Conservation (phyloP, 352 stramenopile genomes). For the Globisporangium mamillatum region DNA sequence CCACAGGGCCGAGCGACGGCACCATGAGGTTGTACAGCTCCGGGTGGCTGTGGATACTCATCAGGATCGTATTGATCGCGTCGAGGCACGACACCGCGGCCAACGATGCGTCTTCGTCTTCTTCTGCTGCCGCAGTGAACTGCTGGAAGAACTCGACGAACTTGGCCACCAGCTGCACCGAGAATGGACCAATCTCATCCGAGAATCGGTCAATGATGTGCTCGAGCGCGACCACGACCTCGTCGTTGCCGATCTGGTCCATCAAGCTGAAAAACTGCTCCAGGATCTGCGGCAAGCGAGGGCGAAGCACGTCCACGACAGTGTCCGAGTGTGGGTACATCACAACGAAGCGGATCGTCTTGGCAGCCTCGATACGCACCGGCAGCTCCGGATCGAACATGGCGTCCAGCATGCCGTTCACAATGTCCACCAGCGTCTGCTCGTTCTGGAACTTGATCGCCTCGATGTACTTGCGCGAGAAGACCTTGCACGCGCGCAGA, state of each 20-base stretch:
- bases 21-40: conserved; percentile 89
- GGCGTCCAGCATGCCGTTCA: conserved; percentile 80
- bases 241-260: conserved; percentile 98
- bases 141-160: conserved; percentile 94
- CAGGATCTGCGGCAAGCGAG: conserved; percentile 93
- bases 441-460: conserved; percentile 90
- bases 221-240: conserved; percentile 93
- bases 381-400: conserved; percentile 95
- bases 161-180: conserved; percentile 92
- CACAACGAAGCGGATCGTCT: conserved; percentile 86
- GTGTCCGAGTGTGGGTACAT: conserved; percentile 85
- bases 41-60: conserved; percentile 79
- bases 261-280: conserved; percentile 98
- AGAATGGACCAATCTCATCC: conserved; percentile 93
- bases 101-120: conserved; percentile 96
- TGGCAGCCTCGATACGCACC: conserved; percentile 95
- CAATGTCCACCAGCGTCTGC: conserved; percentile 76
- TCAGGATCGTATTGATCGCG: conserved; percentile 84
- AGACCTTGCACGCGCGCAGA: conserved; percentile 94
- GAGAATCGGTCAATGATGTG: conserved; percentile 97
- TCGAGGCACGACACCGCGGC: conserved; percentile 90
- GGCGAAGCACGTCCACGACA: conserved; percentile 85
- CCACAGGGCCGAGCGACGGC: conserved; percentile 92
- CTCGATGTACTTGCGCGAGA: conserved; percentile 94
- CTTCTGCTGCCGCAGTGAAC: conserved; percentile 90